A percentile compares a stretch with the other conserved stretches of the same genome.
Evolutionary conservation across 768 basidiomycete genomes (phyloP).

Genomic region (Boletus vinaceobasis): DNA sequence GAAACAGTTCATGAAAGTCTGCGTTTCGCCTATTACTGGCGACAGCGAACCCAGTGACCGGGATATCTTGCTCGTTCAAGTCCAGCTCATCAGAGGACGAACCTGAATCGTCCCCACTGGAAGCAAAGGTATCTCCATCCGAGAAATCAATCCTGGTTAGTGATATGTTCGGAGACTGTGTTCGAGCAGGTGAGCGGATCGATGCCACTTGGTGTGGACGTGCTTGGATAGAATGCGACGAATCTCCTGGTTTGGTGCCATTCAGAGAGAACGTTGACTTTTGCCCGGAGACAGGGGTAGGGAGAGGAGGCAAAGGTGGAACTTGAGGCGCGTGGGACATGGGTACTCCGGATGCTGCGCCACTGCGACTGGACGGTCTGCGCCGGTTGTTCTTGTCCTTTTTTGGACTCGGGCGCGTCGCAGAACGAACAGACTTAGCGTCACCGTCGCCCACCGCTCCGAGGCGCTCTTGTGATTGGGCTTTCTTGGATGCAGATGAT

Average conservation of each 20-base stretch:
- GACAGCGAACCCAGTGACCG: slow-evolving; percentile 95
- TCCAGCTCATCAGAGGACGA: slow-evolving; percentile 35
- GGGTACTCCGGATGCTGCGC: slow-evolving; percentile 61
- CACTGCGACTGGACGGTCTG: slow-evolving; percentile 31
- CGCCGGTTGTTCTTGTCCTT: slow-evolving; percentile 20
- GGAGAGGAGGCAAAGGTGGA: slow-evolving; percentile 32
- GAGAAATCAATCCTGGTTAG: slow-evolving; percentile 24
- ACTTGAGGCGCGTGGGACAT: slow-evolving; percentile 59
- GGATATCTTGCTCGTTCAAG: slow-evolving; percentile 60
- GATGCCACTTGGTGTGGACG: slow-evolving; percentile 1
- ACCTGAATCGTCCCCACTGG: slow-evolving; percentile 30
- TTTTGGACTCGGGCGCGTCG: slow-evolving; percentile 25
- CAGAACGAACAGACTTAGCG: slow-evolving; percentile 25
- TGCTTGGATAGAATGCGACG: slow-evolving; percentile 1
- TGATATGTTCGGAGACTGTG: slow-evolving; percentile 20
- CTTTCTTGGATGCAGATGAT: slow-evolving; percentile 2
- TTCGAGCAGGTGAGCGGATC: slow-evolving; percentile 6
- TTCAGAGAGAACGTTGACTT: slow-evolving; percentile 19
- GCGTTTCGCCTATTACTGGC: slow-evolving; percentile 92
- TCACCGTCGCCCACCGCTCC: slow-evolving; percentile 20
- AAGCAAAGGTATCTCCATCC: slow-evolving; percentile 24
- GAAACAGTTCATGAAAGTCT: slow-evolving; percentile 94
- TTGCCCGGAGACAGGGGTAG: slow-evolving; percentile 12
- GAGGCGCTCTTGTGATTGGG: slow-evolving; percentile 19
- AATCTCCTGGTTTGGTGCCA: slow-evolving; percentile 7